Evolutionary conservation across 768 basidiomycete genomes (phyloP).

Genomic region (Tubosaeta sp.): DNA sequence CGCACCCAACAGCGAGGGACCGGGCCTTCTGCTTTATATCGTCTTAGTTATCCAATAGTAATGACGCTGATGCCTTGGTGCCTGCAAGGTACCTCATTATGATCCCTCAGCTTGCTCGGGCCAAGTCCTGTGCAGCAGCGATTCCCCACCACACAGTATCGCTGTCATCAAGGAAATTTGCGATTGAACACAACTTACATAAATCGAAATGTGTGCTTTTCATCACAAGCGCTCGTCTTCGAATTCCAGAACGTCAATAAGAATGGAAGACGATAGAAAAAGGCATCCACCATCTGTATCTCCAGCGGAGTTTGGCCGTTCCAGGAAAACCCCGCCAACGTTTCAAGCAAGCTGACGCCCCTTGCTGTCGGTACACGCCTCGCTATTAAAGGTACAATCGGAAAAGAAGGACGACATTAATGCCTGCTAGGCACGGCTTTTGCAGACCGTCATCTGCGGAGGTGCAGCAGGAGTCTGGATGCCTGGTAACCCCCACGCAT

Average conservation of each 20-base stretch:
- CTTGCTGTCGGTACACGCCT: background rate
- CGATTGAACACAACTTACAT: background rate
- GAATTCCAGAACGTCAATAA: background rate
- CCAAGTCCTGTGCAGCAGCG: background rate
- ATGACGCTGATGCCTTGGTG: background rate
- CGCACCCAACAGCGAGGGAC: background rate
- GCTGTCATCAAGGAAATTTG: too few species aligned
- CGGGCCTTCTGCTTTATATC: background rate
- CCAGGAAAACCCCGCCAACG: background rate
- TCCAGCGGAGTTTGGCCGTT: background rate
- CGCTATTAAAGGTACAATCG: background rate
- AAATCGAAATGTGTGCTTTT: too few species aligned
- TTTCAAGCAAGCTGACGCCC: background rate
- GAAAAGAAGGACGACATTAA: background rate
- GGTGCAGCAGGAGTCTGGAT: too few species aligned
- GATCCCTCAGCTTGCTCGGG: background rate
- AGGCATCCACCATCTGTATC: background rate
- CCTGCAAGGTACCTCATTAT: too few species aligned
- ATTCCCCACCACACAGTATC: background rate
- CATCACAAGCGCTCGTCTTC: too few species aligned
- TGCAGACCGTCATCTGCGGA: background rate
- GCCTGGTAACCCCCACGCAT: too few species aligned
- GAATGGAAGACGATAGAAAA: background rate
- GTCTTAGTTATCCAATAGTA: background rate
- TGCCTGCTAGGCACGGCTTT: background rate